Base-by-base conservation (phyloP, 495 filamentous ascomycete genomes). In the Penicilliopsis zonata region DNA sequence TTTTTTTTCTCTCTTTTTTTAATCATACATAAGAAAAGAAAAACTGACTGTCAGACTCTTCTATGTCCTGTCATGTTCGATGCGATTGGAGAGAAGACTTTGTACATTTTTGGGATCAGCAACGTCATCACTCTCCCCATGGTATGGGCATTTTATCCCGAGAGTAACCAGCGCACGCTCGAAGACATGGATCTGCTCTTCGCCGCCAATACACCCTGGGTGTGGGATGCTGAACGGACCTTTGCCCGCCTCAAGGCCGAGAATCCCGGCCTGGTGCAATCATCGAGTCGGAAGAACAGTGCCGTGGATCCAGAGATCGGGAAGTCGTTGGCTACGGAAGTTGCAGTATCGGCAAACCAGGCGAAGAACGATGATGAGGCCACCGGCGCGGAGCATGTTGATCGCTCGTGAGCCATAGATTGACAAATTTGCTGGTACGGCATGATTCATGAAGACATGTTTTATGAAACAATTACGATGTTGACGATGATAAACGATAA, bases 161-260 rank as follows among this genome's bases (percentile, higher is more conserved):
- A 82, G 44, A 73, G 66, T 16, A 77, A 74, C 44, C 74, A 79
- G 47, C 71, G 74, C 9, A 78, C 75, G 0, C 55, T 82, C 13
- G 77, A 82, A 38, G 76, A 79, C 35, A 80, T 81, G 63, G 71
- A 81, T 40, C 55, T 80, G 4, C 46, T 80, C 6, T 80, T 81
- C 31, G 77, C 75, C 0, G 57, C 67, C 1, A 53, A 68, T 8
- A 70, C 61, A 1, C 67, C 66, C 4, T 79, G 70, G 67, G 61
- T 65, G 9, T 75, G 76, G 74, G 74, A 78, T 36, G 76, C 74
- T 5, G 75, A 80, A 54, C 65, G 57, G 42, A 74, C 55, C 19
- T 73, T 70, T 43, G 55, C 59, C 5, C 52, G 55, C 3, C 55
- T 73, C 30, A 70, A 70, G 48, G 67, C 60, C 4, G 64, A 70